Evolutionary conservation across 257 asterid genomes (phyloP), one percentile per base, ranked within the genome.

Genomic region (Salvia miltiorrhiza): DNA sequence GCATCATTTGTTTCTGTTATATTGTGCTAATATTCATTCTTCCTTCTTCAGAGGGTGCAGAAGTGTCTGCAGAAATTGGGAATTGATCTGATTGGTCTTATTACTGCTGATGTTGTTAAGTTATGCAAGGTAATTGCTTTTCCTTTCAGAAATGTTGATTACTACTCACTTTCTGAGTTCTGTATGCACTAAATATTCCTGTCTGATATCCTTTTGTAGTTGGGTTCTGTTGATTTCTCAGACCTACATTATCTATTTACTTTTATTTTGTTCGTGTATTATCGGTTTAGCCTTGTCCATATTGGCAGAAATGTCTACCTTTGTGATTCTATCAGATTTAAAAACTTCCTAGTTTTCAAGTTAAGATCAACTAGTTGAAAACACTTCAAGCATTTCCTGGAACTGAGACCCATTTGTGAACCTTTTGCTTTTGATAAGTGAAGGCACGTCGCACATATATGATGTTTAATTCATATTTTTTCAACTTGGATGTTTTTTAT

Each of bases 41-140:
- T 83, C 65, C 45, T 75, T 77, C 56, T 62, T 41, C 95, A 93
- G 99, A 88, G 99, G 90, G 84, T 90, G 79, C 96, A 73, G 77
- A 93, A 83, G 76, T 89, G 93, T 81, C 76, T 90, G 83, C 89
- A 83, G 72, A 82, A 76, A 69, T 77, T 64, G 58, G 93, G 90
- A 57, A 26, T 84, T 88, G 96, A 90, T 80, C 87, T 75, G 53
- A 59, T 78, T 77, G 80, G 81, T 69, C 89, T 84, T 72, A 78
- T 90, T 71, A 69, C 89, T 28, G 61, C 86, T 72, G 84, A 86
- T 69, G 83, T 84, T 70, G 85, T 73, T 73, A 83, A 82, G 63
- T 73, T 88, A 72, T 93, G 95, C 85, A 73, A 88, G 99, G 99
- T 93, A 87, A 55, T 54, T 47, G 24, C 70, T 47, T 74, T 75